Evolutionary conservation across 2,329 filamentous ascomycete genomes (phyloP), one percentile per base, ranked within the genome.

Genomic region (Fusarium sp.): DNA sequence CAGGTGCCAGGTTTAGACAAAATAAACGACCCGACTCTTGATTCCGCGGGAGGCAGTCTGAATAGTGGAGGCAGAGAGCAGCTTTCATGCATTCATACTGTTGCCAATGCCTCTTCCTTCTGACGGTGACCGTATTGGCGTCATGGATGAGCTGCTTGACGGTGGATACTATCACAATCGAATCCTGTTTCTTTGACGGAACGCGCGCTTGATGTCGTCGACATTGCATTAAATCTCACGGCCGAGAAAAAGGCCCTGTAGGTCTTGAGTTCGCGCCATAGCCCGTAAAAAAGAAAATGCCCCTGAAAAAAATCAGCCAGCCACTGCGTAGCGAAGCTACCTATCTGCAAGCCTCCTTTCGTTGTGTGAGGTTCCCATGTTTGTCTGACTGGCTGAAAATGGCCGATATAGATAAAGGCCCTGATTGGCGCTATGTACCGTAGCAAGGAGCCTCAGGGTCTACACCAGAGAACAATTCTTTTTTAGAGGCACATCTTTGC

Each of bases 381-480:
- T 33, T 29, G 48, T 41, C 49, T 41, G 37, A 60, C 61, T 64
- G 58, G 48, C 39, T 63, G 58, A 63, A 62, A 55, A 58, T 55
- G 55, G 59, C 61, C 55, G 64, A 48, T 42, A 52, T 50, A 43
- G 48, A 35, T 35, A 35, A n/a, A 18, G 42, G 21, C 36, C 47
- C 45, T 71, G 66, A 71, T 71, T 72, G 70, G 70, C 41, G 45
- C 43, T 63, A 31, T 15, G 51, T 57, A 47, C 58, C 42, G 23
- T 33, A 33, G 31, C 48, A 50, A 42, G 50, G 72, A 74, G 72
- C 70, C 64, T 74, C 72, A 74, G 72, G 72, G 72, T 74, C 70
- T 72, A 73, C 70, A 65, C 59, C 57, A 52, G 23, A 47, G 56
- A 36, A 37, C 17, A 17, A 36, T 35, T 45, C 21, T 56, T 20